Evolutionary conservation across 805 yeast species (phyloP).

Genomic region (Vanderwaltozyma polyspora): DNA sequence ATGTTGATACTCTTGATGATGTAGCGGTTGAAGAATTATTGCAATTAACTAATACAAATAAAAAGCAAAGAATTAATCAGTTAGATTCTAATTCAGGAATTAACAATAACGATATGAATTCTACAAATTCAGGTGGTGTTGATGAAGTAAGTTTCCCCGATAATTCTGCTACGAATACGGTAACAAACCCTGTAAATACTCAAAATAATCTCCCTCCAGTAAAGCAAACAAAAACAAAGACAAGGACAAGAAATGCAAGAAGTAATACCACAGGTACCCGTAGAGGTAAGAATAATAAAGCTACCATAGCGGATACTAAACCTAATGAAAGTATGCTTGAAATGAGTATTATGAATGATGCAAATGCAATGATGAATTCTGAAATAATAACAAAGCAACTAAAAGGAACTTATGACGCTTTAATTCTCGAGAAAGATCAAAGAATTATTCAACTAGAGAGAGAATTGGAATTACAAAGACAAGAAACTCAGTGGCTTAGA

Average conservation of each 20-base stretch:
- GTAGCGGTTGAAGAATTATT: constrained; percentile 23
- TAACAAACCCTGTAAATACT: neutral
- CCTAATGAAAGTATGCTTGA: neutral
- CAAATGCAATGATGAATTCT: neutral
- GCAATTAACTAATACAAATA: constrained; percentile 18
- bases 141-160: neutral
- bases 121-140: neutral
- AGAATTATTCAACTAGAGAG: constrained; percentile 22
- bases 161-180: neutral
- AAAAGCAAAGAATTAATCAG: constrained; percentile 9
- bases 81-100: neutral
- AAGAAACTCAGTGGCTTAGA: constrained; percentile 27
- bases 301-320: neutral
- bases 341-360: constrained; percentile 1
- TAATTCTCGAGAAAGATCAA: constrained; percentile 23
- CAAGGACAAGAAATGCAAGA: neutral
- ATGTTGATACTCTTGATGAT: constrained; percentile 18
- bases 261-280: neutral
- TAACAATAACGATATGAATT: neutral
- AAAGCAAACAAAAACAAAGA: constrained; percentile 1
- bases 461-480: constrained; percentile 25
- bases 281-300: constrained; percentile 1
- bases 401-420: constrained; percentile 17
- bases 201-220: neutral
- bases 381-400: constrained; percentile 13